Base-by-base conservation (phyloP, 805 yeast species). In the Wickerhamomyces queroliae region DNA sequence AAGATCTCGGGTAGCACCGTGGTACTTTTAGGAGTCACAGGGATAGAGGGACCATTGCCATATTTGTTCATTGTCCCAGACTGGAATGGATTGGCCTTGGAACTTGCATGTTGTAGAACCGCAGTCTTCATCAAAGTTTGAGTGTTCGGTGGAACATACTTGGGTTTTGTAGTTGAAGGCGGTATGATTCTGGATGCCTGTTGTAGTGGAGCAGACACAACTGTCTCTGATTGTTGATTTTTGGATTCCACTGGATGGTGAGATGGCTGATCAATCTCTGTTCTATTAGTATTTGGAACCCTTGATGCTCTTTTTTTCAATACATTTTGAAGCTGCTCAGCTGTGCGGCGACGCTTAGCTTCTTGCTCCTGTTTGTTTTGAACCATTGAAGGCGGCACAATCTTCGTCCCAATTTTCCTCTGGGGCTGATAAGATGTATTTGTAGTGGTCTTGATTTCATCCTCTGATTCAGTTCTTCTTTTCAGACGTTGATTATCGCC, bases 1-100 rank as follows among this genome's bases (percentile, higher is more conserved):
- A 58, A 61, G 10, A 72, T 72, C 30, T 72, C 76, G 3, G 78
- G 77, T 20, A 72, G 50, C 5, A 50, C 57, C 3, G 49, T 46
- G 16, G 53, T 44, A 1, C 50, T 33, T 2, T 17, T 29, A 20
- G 56, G 56, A n/a, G 56, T 52, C 7, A 23, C 30, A 12, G 54
- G 52, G 5, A 18, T 43, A 4, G 34, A 7, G 10, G 15, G 5
- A 18, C 7, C 17, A n/a, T 18, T 3, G 16, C 22, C 22, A 18
- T 18, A 23, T 28, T n/a, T 30, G 13, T 30, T 30, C 4, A 30
- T 30, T 10, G 33, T 27, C n/a, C 33, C 34, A 28, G 1, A 33
- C 36, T 18, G 35, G 24, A 32, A 15, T 22, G 12, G 23, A 16
- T 18, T 50, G 47, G 34, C 48, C 43, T 30, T 25, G 34, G 45